Base-by-base conservation (phyloP, 2,329 filamentous ascomycete genomes). In the Talaromyces sp. region DNA sequence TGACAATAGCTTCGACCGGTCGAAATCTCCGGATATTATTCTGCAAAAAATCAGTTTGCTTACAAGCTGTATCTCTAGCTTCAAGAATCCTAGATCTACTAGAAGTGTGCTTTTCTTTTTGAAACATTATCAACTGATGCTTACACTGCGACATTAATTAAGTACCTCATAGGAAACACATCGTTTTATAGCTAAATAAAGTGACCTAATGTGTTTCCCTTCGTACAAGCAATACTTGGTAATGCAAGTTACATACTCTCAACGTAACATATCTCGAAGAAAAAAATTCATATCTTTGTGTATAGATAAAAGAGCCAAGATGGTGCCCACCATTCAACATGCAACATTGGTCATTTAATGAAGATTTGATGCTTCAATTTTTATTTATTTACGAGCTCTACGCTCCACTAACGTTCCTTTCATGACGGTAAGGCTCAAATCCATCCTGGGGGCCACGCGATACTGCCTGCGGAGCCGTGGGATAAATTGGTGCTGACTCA, bases 361-460 rank as follows among this genome's bases (percentile, higher is more conserved):
- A 14, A 38, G 35, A 7, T 38, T n/a, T n/a, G 6, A n/a, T 38
- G 6, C 14, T 17, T 38, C 17, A n/a, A 17, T 17, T 38, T n/a
- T 8, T 12, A n/a, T n/a, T n/a, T n/a, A n/a, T 52, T 52, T 14
- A 8, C 29, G 17, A 11, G 24, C 24, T 52, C 27, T 52, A 52
- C 14, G 48, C 48, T 27, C 48, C 48, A 52, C 48, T 29, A 6
- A 29, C 48, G 12, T 12, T 19, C 48, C 48, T 26, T n/a, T 19
- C 43, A 27, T 59, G 57, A 5, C 57, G 26, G 19, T 54, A 59
- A 24, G 57, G 57, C 21, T 59, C 57, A 48, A 54, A 59, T 11
- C 35, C 51, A 35, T 41, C 46, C 12, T 19, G 38, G 1, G 31
- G 9, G 17, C 29, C 43, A 19, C 31, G 51, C 24, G 51, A n/a